phyloP scores from a whole-genome alignment of 2,329 filamentous ascomycete genomes.

The Aspergillus novofumigatus region DNA sequence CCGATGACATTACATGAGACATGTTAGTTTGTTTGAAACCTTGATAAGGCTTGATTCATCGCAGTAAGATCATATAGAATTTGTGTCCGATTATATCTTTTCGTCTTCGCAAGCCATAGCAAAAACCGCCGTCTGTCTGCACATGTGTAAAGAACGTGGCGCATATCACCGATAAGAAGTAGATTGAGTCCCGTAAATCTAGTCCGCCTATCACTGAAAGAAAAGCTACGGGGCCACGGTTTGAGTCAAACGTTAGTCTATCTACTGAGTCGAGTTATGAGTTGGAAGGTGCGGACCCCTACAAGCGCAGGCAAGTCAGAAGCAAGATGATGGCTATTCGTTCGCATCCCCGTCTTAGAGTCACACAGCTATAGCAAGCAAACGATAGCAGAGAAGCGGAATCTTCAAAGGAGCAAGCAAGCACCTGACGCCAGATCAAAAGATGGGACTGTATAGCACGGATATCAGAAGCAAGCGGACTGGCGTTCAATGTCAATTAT shows the following conservation, averaged over 20 bases:
- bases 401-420: conserved; percentile 18
- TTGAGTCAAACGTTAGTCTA: neutral
- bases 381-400: conserved; percentile 16
- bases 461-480: conserved; percentile 29
- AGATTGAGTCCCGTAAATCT: neutral
- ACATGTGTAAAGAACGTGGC: too few relatives aligned
- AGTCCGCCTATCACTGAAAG: neutral
- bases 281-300: neutral
- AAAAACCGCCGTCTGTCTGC: neutral
- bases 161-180: neutral
- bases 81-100: neutral
- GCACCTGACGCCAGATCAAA: conserved; percentile 28
- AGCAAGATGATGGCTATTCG: neutral
- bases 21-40: neutral
- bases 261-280: neutral
- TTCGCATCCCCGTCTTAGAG: neutral
- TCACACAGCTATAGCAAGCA: conserved; percentile 3
- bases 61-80: neutral
- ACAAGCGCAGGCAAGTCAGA: neutral
- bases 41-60: neutral
- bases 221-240: neutral
- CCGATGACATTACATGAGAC: neutral
- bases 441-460: conserved; percentile 29
- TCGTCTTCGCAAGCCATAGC: too few relatives aligned
- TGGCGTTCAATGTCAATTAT: neutral